Evolutionary conservation across 192 early-diverging fungal genomes (phyloP).

Genomic region (Endogone sp.): DNA sequence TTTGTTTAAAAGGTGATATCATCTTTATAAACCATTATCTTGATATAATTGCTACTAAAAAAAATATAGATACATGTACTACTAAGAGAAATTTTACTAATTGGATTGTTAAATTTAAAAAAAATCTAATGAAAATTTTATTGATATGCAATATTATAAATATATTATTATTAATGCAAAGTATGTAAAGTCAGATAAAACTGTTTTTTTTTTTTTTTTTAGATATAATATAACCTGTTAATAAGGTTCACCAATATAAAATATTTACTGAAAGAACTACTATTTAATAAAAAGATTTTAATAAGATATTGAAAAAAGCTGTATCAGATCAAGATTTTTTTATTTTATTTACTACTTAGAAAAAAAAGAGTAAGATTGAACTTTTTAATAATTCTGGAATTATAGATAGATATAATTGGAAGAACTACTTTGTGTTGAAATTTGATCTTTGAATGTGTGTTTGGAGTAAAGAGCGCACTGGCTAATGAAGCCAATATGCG

Average conservation of each 20-base stretch:
- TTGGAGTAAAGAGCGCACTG: too few relatives aligned
- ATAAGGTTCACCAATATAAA: slow-evolving; percentile 30
- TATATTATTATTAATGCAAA: slow-evolving; percentile 21
- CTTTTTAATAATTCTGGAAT: slow-evolving; percentile 21
- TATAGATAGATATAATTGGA: slow-evolving; percentile 24
- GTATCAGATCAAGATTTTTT: slow-evolving; percentile 27
- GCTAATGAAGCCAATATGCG: too few relatives aligned
- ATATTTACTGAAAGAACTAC: slow-evolving; percentile 3
- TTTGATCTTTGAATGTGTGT: too few relatives aligned
- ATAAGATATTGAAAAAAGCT: slow-evolving; percentile 17
- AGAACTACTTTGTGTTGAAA: slow-evolving; percentile 20
- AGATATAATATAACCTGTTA: slow-evolving; percentile 7
- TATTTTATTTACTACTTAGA: slow-evolving; percentile 21
- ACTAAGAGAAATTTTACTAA: not conserved
- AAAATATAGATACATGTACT: slow-evolving; percentile 20
- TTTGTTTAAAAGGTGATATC: slow-evolving; percentile 24
- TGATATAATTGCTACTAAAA: slow-evolving; percentile 5
- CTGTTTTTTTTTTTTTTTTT: slow-evolving; percentile 14
- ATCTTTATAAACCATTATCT: slow-evolving; percentile 20
- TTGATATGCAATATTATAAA: slow-evolving; percentile 13
- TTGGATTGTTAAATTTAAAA: slow-evolving; percentile 5
- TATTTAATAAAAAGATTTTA: slow-evolving; percentile 8
- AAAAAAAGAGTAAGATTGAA: slow-evolving; percentile 8
- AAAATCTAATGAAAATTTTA: slow-evolving; percentile 4
- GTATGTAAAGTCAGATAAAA: slow-evolving; percentile 15